These are phyloP conservation scores for Coniochaeta ligniaria DNA, from an alignment of 2,329 filamentous ascomycete genomes.

Conservation along the genomic window DNA sequence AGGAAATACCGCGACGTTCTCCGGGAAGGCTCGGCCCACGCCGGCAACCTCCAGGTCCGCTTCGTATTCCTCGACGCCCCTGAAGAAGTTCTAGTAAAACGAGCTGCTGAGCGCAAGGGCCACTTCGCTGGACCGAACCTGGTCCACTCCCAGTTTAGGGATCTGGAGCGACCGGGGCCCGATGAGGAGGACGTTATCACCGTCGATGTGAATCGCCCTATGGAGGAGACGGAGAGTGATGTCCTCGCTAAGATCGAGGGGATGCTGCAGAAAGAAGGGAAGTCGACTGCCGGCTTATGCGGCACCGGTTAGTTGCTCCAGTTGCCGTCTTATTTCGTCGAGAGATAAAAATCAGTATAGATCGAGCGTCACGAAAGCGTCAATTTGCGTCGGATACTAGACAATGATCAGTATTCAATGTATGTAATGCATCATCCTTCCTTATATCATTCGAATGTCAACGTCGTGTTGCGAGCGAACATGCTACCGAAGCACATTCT, in stretches of 20 bases:
- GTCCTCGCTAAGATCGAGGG: conserved; percentile 3
- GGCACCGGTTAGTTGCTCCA: background rate
- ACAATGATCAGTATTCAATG: no score
- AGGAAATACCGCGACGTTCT: conserved; percentile 68
- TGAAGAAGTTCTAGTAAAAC: conserved; percentile 53
- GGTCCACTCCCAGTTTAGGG: conserved; percentile 65
- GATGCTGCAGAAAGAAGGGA: background rate
- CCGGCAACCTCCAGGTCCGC: conserved; percentile 51
- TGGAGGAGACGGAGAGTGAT: conserved; percentile 33
- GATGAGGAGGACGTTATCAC: conserved; percentile 48
- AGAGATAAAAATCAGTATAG: background rate
- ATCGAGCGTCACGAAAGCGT: no score
- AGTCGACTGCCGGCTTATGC: background rate
- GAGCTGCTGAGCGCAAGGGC: conserved; percentile 54
- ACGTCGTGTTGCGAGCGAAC: no score
- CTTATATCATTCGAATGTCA: no score
- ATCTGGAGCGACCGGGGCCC: conserved; percentile 53
- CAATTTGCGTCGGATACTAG: no score
- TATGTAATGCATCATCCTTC: no score
- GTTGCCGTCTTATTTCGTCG: background rate
- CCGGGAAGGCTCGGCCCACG: conserved; percentile 48
- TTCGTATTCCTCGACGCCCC: conserved; percentile 65
- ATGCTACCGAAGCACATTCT: no score
- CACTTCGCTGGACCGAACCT: conserved; percentile 73
- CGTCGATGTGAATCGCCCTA: conserved; percentile 38